A percentile compares a stretch with the other conserved stretches of the same genome.
These are phyloP conservation scores for Dalbergia cultrata DNA, from an alignment of 306 rosid species.

Conservation along the genomic window DNA sequence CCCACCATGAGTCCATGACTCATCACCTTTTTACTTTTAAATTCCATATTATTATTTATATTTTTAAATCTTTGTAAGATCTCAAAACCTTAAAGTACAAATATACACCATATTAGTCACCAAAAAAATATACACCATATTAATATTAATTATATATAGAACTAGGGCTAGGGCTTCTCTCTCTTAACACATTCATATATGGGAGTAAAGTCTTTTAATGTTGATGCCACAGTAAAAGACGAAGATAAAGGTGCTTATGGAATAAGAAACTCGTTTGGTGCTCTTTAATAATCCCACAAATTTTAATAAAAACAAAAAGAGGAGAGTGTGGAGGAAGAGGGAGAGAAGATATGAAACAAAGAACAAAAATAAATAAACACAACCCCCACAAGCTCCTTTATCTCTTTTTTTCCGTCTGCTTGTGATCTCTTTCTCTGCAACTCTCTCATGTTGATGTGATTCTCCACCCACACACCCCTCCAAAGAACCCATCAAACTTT, in stretches of 20 bases:
- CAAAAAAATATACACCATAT: too few relatives aligned
- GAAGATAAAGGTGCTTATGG: slow-evolving; percentile 53
- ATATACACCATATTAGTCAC: not conserved
- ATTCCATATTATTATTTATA: slow-evolving; percentile 41
- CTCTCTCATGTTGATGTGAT: slow-evolving; percentile 77
- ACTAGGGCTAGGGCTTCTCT: slow-evolving; percentile 52
- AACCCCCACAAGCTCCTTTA: slow-evolving; percentile 64
- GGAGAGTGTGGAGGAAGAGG: slow-evolving; percentile 1
- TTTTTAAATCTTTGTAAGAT: slow-evolving; percentile 22
- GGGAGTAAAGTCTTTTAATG: slow-evolving; percentile 42
- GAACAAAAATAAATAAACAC: slow-evolving; percentile 53
- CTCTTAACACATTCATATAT: slow-evolving; percentile 52
- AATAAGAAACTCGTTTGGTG: slow-evolving; percentile 61
- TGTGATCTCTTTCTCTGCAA: slow-evolving; percentile 66
- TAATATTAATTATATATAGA: slow-evolving; percentile 12
- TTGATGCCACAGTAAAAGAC: slow-evolving; percentile 50
- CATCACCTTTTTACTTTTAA: slow-evolving; percentile 60
- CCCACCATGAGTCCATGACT: slow-evolving; percentile 66
- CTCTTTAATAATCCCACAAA: slow-evolving; percentile 51
- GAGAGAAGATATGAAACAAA: slow-evolving; percentile 5
- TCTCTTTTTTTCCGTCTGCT: slow-evolving; percentile 68
- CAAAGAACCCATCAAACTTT: slow-evolving; percentile 74
- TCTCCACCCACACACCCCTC: slow-evolving; percentile 69
- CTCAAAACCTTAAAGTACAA: slow-evolving; percentile 15
- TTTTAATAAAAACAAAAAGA: slow-evolving; percentile 66